Base-by-base conservation (phyloP, 257 asterid genomes). In the Ligustrum vulgare region DNA sequence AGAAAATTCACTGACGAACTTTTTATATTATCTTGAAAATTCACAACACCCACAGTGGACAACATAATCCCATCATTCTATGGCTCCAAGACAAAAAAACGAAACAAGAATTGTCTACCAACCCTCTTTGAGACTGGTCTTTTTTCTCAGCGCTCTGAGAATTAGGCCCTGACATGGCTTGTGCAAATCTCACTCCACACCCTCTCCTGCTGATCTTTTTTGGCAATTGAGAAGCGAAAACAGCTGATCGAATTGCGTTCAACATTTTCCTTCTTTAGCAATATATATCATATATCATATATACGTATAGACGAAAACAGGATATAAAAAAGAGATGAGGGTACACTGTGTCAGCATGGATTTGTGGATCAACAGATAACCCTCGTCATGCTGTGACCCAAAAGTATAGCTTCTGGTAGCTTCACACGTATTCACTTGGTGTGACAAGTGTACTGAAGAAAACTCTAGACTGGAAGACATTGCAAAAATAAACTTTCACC, bases 161-260 rank as follows among this genome's bases (percentile, higher is more conserved):
- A 12, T 76, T 70, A 10, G 74, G 68, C 8, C 73, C 76, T 4
- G 84, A 34, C 23, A 63, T 35, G 4, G 71, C 58, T 33, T 70
- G 81, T n/a, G 58, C 47, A 18, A 87, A 80, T 47, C 87, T 72
- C n/a, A 82, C 33, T 20, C 75, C 77, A 8, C 77, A 35, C 7
- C 71, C 72, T 33, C 60, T 74, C n/a, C 72, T 60, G 35, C 33
- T 41, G 4, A 77, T 63, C 15, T 64, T 54, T 62, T 47, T 54
- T 5, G 67, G 37, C 18, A 39, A 69, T 22, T 82, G 1, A 0
- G 75, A 74, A 5, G 81, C 72, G 34, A 49, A n/a, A 16, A 51
- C 6, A 63, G 54, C 62, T 63, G 78, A 72, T 74, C 80, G 80
- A 25, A 77, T 64, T 15, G 84, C 37, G 75, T 66, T 84, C 49